These are phyloP conservation scores for Austroboletus festivus DNA, from an alignment of 768 basidiomycete genomes.

Conservation along the genomic window DNA sequence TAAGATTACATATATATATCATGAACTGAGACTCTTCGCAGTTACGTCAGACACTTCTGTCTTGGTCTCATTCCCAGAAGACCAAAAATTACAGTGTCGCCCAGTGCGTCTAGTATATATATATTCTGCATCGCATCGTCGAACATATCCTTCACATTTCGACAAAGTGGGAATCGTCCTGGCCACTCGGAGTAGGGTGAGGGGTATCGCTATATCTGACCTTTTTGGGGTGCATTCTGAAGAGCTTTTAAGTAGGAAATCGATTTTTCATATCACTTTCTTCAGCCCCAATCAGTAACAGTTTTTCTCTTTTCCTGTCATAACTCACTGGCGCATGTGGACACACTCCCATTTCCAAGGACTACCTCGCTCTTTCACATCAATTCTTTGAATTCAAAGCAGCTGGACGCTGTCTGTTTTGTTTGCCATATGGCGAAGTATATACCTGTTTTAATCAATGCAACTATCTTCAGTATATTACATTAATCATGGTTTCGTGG, in stretches of 20 bases:
- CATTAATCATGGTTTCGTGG: neutral
- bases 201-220: neutral
- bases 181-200: neutral
- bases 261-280: neutral
- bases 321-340: neutral
- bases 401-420: neutral
- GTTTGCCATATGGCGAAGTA: neutral
- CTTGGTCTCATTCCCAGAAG: neutral
- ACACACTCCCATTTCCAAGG: neutral
- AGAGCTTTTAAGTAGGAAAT: neutral
- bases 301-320: neutral
- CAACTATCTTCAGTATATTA: too few species aligned
- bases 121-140: slow-evolving; percentile 4
- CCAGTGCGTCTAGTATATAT: slow-evolving; percentile 13
- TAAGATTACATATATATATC: neutral
- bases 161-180: neutral
- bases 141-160: neutral
- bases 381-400: neutral
- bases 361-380: neutral
- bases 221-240: slow-evolving; percentile 1
- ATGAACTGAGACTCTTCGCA: slow-evolving; percentile 4
- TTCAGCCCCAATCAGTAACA: neutral
- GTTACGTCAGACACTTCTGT: neutral
- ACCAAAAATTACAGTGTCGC: slow-evolving; percentile 1
- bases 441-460: neutral